Percentiles rank a stretch among this genome's conserved stretches.
Conservation (phyloP, 1,284 basidiomycete species). For the Serendipita sp. region DNA sequence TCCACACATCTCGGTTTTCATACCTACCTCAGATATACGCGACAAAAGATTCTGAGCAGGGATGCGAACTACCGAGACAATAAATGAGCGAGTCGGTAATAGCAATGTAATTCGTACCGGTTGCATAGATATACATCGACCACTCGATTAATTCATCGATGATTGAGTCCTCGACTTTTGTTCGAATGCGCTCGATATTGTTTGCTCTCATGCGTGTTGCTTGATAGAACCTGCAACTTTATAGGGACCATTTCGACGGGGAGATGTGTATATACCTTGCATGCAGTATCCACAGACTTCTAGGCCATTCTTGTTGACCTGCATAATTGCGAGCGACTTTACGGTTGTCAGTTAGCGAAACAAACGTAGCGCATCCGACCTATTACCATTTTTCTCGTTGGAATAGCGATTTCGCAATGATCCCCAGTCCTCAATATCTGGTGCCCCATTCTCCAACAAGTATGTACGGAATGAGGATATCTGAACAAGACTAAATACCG, state of each 20-base stretch:
- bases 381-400: conserved; percentile 7
- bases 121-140: conserved; percentile 72
- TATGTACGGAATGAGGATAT: conserved; percentile 50
- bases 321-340: conserved; percentile 45
- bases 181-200: conserved; percentile 55
- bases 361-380: not conserved
- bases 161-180: conserved; percentile 56
- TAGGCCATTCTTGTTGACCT: conserved; percentile 57
- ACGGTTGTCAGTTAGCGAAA: not conserved
- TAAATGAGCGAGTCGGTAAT: not conserved
- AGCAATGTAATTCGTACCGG: conserved; percentile 26
- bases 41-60: not conserved
- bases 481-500: conserved; percentile 21
- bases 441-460: conserved; percentile 46
- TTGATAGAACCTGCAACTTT: conserved; percentile 38
- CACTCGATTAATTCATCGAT: conserved; percentile 75
- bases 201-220: conserved; percentile 58
- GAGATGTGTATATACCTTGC: conserved; percentile 33
- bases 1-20: not conserved
- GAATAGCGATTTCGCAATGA: conserved; percentile 1
- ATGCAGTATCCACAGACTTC: conserved; percentile 48
- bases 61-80: not conserved
- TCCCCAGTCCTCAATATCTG: conserved; percentile 7
- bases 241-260: not conserved
- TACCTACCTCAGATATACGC: conserved; percentile 13